These are phyloP conservation scores for Corrigiola litoralis DNA, from an alignment of 179 eudicot genomes.

Conservation along the genomic window DNA sequence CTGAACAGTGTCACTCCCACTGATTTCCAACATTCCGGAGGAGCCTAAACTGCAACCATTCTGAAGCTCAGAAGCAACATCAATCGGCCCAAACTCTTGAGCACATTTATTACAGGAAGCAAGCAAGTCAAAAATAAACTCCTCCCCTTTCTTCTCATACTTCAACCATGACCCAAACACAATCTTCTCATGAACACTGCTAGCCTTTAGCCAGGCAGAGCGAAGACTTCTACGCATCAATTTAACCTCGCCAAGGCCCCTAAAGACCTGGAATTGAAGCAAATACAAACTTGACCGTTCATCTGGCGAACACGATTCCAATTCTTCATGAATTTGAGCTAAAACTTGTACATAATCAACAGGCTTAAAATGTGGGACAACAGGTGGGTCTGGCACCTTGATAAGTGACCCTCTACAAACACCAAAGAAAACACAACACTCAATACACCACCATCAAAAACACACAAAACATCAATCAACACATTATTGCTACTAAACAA, in stretches of 20 bases:
- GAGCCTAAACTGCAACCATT: slow-evolving; percentile 12
- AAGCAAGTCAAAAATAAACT: slow-evolving; percentile 62
- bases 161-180: slow-evolving; percentile 89
- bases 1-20: slow-evolving; percentile 23
- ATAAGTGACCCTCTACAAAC: slow-evolving; percentile 81
- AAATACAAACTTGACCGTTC: slow-evolving; percentile 65
- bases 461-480: slow-evolving; percentile 7
- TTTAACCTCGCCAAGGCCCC: slow-evolving; percentile 87
- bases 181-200: slow-evolving; percentile 68
- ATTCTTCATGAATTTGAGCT: slow-evolving; percentile 91
- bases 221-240: slow-evolving; percentile 86
- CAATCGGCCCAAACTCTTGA: slow-evolving; percentile 58
- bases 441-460: slow-evolving; percentile 2
- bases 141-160: slow-evolving; percentile 88
- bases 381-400: slow-evolving; percentile 82
- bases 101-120: slow-evolving; percentile 70
- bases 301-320: slow-evolving; percentile 60
- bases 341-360: slow-evolving; percentile 89
- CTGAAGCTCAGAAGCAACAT: slow-evolving; percentile 68
- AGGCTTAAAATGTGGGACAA: slow-evolving; percentile 83
- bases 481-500: not conserved
- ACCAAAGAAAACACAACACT: slow-evolving; percentile 15
- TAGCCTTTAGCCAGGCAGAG: slow-evolving; percentile 78
- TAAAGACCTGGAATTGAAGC: slow-evolving; percentile 86
- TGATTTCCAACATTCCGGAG: slow-evolving; percentile 9